Evolutionary conservation across 164 flowering plant genomes (phyloP).

Genomic region (Vitis vinifera): DNA sequence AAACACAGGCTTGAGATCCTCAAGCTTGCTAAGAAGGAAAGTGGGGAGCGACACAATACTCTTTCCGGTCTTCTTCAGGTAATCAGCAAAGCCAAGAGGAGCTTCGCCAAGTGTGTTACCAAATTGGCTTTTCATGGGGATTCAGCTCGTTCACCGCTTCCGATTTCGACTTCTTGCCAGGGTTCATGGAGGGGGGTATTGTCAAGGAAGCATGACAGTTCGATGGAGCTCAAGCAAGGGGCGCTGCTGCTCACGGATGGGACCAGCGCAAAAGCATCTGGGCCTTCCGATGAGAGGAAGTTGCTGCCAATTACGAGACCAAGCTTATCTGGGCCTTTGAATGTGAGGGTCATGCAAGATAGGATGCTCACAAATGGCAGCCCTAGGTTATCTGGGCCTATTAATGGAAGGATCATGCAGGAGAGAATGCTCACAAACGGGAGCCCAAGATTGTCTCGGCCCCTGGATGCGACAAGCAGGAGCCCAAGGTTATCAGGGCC

Average conservation of each 20-base stretch:
- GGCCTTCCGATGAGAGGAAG: slow-evolving; percentile 40
- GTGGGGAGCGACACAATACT: not conserved
- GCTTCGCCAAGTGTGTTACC: slow-evolving; percentile 20
- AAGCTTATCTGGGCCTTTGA: slow-evolving; percentile 19
- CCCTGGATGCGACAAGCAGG: no score
- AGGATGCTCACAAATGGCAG: no score
- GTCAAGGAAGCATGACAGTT: slow-evolving; percentile 15
- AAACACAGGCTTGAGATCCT: slow-evolving; percentile 87
- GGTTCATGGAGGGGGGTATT: slow-evolving; percentile 23
- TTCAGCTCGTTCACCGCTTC: not conserved
- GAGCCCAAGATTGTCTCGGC: no score
- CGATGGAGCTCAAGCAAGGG: slow-evolving; percentile 12
- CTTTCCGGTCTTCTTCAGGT: slow-evolving; percentile 28
- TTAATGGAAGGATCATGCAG: no score
- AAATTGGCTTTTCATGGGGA: slow-evolving; percentile 17
- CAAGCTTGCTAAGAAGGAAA: slow-evolving; percentile 48
- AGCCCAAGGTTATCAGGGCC: no score
- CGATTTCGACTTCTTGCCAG: not conserved
- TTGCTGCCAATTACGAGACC: slow-evolving; percentile 35
- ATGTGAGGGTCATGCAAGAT: not conserved
- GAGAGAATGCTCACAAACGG: no score
- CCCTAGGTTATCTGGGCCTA: no score
- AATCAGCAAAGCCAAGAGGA: slow-evolving; percentile 29
- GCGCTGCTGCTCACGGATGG: slow-evolving; percentile 10
- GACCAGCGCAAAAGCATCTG: slow-evolving; percentile 25